phyloP scores from a whole-genome alignment of 2,329 filamentous ascomycete genomes.

The Aurifilum marmelostoma region DNA sequence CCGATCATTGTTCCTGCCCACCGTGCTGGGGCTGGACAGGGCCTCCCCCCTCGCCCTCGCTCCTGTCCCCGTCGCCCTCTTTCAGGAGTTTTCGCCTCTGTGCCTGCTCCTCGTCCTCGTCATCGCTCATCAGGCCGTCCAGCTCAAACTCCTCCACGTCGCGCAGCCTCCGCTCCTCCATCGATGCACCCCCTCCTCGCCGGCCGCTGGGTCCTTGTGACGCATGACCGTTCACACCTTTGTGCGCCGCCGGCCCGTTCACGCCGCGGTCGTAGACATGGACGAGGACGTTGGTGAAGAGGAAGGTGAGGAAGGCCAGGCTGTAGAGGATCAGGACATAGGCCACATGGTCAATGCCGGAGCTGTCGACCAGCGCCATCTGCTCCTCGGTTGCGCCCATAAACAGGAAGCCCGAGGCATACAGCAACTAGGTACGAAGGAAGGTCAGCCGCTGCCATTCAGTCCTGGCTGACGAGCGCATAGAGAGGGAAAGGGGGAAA shows the following conservation, averaged over 20 bases:
- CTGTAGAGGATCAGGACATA: slow-evolving; percentile 93
- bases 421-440: slow-evolving; percentile 67
- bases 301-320: slow-evolving; percentile 85
- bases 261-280: slow-evolving; percentile 74
- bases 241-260: slow-evolving; percentile 41
- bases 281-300: slow-evolving; percentile 87
- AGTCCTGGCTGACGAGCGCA: not conserved
- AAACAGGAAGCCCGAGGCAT: slow-evolving; percentile 92
- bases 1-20: slow-evolving; percentile 51
- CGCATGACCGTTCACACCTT: slow-evolving; percentile 43
- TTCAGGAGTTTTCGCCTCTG: slow-evolving; percentile 43
- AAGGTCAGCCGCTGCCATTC: slow-evolving; percentile 26
- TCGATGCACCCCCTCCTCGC: slow-evolving; percentile 12
- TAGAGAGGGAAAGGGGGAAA: not conserved
- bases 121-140: slow-evolving; percentile 85
- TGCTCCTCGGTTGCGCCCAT: slow-evolving; percentile 98
- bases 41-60: slow-evolving; percentile 31
- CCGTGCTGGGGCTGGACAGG: slow-evolving; percentile 52
- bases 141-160: slow-evolving; percentile 95
- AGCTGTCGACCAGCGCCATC: slow-evolving; percentile 75
- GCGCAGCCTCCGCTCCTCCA: slow-evolving; percentile 61
- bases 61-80: slow-evolving; percentile 36
- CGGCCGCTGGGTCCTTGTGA: slow-evolving; percentile 10
- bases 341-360: slow-evolving; percentile 82
- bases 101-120: slow-evolving; percentile 65